These are phyloP conservation scores for Trypanosoma mega DNA, from an alignment of 208 protist genomes.

Conservation along the genomic window DNA sequence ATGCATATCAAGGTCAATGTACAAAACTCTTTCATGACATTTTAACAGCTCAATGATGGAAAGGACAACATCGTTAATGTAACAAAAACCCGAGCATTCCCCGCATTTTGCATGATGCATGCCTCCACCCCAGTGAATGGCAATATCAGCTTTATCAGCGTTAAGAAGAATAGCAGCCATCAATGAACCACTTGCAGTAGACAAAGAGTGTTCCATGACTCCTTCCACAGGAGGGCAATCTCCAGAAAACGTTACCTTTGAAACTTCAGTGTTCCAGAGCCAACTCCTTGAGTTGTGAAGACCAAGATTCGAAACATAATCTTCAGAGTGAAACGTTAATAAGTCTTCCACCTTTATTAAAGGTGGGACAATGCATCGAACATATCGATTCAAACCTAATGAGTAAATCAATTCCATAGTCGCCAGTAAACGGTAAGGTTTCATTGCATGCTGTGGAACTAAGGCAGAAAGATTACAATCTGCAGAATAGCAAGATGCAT, in stretches of 20 bases:
- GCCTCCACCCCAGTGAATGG: slow-evolving; percentile 99
- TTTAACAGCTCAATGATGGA: slow-evolving; percentile 99
- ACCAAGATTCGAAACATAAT: slow-evolving; percentile 82
- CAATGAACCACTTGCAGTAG: slow-evolving; percentile 78
- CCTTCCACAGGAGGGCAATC: slow-evolving; percentile 90
- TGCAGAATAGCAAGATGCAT: slow-evolving; percentile 79
- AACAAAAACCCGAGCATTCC: slow-evolving; percentile 99
- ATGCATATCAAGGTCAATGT: slow-evolving; percentile 99
- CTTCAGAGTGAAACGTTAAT: slow-evolving; percentile 64
- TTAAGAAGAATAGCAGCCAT: slow-evolving; percentile 88
- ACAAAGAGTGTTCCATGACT: slow-evolving; percentile 84
- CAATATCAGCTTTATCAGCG: slow-evolving; percentile 72
- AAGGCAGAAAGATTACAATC: slow-evolving; percentile 87
- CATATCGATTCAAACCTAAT: slow-evolving; percentile 59
- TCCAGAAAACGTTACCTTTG: slow-evolving; percentile 80
- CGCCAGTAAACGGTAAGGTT: slow-evolving; percentile 81
- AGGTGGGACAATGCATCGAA: slow-evolving; percentile 70
- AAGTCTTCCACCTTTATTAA: slow-evolving; percentile 70
- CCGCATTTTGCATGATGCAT: slow-evolving; percentile 98
- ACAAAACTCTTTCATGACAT: slow-evolving; percentile 96
- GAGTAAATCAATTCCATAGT: slow-evolving; percentile 78
- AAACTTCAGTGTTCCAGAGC: slow-evolving; percentile 80
- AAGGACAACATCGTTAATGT: slow-evolving; percentile 99
- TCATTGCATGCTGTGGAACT: slow-evolving; percentile 90
- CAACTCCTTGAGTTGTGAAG: slow-evolving; percentile 80